phyloP scores from a whole-genome alignment of 2,329 filamentous ascomycete genomes.

The Cryphonectria carpinicola region DNA sequence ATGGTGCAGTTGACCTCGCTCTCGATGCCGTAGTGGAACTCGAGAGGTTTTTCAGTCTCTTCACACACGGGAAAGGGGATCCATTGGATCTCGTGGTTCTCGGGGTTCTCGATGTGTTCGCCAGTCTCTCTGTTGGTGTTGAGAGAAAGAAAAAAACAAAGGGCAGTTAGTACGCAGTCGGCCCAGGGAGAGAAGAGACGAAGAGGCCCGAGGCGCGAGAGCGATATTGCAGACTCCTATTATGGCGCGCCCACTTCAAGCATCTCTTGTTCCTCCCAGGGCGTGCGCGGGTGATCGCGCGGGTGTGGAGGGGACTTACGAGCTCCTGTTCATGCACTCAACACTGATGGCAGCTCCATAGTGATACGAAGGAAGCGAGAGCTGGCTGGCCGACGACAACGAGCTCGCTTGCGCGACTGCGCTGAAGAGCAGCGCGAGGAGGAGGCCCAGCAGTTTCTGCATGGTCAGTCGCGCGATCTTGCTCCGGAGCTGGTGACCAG shows the following conservation, averaged over 20 bases:
- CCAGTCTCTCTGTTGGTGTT: slow-evolving; percentile 73
- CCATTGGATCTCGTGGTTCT: slow-evolving; percentile 83
- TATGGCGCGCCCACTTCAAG: not conserved
- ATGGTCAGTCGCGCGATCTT: slow-evolving; percentile 22
- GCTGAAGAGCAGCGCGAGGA: slow-evolving; percentile 22
- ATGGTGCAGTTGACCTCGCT: slow-evolving; percentile 84
- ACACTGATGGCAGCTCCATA: slow-evolving; percentile 71
- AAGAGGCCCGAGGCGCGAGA: not conserved
- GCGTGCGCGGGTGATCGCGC: not conserved
- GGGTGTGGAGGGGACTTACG: slow-evolving; percentile 52
- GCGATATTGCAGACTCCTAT: not conserved
- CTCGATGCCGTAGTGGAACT: slow-evolving; percentile 85
- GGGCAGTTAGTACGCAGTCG: slow-evolving; percentile 9
- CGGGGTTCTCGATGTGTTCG: slow-evolving; percentile 79
- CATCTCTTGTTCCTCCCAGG: not conserved
- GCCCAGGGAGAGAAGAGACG: not conserved
- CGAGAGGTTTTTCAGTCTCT: slow-evolving; percentile 80
- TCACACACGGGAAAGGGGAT: slow-evolving; percentile 89
- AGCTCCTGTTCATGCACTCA: slow-evolving; percentile 74
- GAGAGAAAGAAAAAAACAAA: too few relatives aligned
- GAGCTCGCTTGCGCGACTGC: slow-evolving; percentile 11
- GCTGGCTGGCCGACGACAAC: slow-evolving; percentile 39
- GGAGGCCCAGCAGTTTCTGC: slow-evolving; percentile 18
- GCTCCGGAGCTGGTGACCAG: slow-evolving; percentile 19
- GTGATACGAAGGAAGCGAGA: slow-evolving; percentile 62